phyloP scores from a whole-genome alignment of 2,329 filamentous ascomycete species.

The Pestalotiopsis sp. region DNA sequence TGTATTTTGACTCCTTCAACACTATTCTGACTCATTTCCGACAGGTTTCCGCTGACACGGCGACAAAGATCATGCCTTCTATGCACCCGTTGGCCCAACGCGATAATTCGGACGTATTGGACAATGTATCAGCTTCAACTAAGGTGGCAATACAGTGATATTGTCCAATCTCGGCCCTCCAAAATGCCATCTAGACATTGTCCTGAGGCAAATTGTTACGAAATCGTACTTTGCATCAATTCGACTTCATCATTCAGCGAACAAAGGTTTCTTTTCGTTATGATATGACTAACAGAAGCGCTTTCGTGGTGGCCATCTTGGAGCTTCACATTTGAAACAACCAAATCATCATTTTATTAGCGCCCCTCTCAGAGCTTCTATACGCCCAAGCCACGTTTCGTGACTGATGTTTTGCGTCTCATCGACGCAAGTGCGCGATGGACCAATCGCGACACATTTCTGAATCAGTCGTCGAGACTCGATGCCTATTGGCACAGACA shows the following conservation, averaged over 20 bases:
- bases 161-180: no score
- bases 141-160: no score
- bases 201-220: no score
- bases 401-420: background rate
- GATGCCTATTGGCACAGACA: background rate
- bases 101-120: no score
- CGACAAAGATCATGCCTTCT: background rate
- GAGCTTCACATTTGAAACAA: conserved; percentile 4
- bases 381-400: conserved; percentile 8
- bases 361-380: background rate
- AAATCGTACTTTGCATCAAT: background rate
- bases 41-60: background rate
- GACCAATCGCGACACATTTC: conserved; percentile 7
- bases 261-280: background rate
- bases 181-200: no score
- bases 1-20: background rate
- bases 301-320: background rate
- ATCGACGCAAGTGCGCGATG: conserved; percentile 18
- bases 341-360: background rate
- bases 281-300: background rate
- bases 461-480: background rate
- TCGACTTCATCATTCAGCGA: background rate
- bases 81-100: background rate
- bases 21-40: background rate
- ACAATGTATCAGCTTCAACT: no score